Conservation (phyloP, 306 rosid genomes). For the Quercus berberidifolia region DNA sequence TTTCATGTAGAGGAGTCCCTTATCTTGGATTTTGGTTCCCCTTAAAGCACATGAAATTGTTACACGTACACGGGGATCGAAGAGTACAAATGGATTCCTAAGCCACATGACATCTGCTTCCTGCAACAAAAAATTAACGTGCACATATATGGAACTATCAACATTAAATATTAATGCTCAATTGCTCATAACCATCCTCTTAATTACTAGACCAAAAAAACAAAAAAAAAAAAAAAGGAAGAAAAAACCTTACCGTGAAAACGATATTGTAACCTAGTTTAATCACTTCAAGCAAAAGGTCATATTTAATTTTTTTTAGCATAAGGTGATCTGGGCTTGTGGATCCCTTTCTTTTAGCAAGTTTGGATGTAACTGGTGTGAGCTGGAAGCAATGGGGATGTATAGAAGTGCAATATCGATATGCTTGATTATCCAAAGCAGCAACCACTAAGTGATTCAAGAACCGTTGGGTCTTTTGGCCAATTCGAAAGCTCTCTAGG, state of each 20-base stretch:
- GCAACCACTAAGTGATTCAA: constrained; percentile 49
- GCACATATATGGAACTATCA: neutral
- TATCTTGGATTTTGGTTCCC: constrained; percentile 7
- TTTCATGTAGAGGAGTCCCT: constrained; percentile 43
- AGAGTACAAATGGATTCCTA: constrained; percentile 39
- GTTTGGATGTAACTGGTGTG: constrained; percentile 20
- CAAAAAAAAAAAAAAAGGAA: too few species aligned
- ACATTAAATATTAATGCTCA: neutral
- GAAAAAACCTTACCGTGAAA: constrained; percentile 37
- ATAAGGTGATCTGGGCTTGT: neutral
- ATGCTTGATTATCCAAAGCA: constrained; percentile 38
- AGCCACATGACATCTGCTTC: constrained; percentile 63
- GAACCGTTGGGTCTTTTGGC: constrained; percentile 39
- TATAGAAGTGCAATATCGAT: constrained; percentile 31
- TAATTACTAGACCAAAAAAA: neutral
- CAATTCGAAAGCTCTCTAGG: constrained; percentile 42
- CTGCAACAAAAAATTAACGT: constrained; percentile 26
- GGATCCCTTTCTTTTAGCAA: constrained; percentile 4
- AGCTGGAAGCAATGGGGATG: constrained; percentile 54
- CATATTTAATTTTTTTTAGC: constrained; percentile 29
- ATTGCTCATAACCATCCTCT: neutral
- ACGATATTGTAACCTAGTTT: constrained; percentile 50
- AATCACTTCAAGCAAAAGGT: constrained; percentile 29
- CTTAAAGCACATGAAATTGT: constrained; percentile 35
- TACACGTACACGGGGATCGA: neutral